Conservation (phyloP, 768 basidiomycete genomes). For the Lentinula sp. region DNA sequence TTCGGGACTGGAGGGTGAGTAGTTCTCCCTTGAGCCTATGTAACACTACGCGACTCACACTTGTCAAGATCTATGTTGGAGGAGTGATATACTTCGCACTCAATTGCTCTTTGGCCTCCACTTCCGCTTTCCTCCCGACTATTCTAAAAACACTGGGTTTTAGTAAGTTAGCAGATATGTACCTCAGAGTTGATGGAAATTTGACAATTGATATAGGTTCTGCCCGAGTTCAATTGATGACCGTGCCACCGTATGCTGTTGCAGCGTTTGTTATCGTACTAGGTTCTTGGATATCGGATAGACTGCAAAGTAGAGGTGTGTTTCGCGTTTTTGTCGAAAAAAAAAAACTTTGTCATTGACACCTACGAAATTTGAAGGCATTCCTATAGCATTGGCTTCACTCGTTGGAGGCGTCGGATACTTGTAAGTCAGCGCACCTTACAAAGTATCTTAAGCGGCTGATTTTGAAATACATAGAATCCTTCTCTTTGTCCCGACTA, state of each 20-base stretch:
- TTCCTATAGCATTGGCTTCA: conserved; percentile 39
- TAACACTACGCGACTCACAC: neutral
- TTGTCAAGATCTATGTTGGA: conserved; percentile 47
- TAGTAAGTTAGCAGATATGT: conserved; percentile 36
- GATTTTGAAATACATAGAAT: conserved; percentile 28
- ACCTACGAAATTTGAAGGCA: conserved; percentile 23
- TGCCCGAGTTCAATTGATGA: conserved; percentile 64
- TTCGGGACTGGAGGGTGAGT: conserved; percentile 67
- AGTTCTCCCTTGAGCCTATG: neutral
- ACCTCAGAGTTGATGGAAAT: neutral
- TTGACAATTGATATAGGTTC: conserved; percentile 34
- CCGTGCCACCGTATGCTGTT: conserved; percentile 78
- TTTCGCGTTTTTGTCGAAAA: neutral
- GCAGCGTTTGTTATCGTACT: conserved; percentile 56
- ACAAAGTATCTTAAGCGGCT: neutral
- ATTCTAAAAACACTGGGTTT: conserved; percentile 72
- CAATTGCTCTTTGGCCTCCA: conserved; percentile 73
- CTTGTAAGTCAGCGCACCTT: conserved; percentile 33
- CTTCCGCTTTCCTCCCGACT: conserved; percentile 79
- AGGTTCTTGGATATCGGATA: conserved; percentile 60
- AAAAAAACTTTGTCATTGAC: conserved; percentile 22
- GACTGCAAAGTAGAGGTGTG: conserved; percentile 53
- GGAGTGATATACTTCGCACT: conserved; percentile 77
- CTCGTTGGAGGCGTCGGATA: conserved; percentile 54
- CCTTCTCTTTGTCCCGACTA: conserved; percentile 45